Percentiles rank a stretch among this genome's conserved stretches.
phyloP scores from a whole-genome alignment of 169 alveolate genomes.

The Toxoplasma gondii region DNA sequence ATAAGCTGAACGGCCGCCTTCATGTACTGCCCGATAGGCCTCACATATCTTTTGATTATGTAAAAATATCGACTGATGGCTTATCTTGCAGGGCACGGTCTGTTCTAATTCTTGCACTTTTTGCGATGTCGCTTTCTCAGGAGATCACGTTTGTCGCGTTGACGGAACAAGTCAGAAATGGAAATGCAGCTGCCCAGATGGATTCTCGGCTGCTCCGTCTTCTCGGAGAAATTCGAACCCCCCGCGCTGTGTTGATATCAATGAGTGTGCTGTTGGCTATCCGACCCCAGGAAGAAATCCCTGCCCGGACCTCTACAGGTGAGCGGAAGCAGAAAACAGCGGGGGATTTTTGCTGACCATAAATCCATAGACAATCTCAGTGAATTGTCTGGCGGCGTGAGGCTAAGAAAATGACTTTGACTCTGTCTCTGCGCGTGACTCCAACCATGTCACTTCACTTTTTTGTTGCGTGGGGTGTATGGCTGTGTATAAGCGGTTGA shows the following conservation, averaged over 20 bases:
- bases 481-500: too few relatives aligned
- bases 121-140: not conserved
- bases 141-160: slow-evolving; percentile 37
- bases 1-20: not conserved
- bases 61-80: too few relatives aligned
- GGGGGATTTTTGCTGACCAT: not conserved
- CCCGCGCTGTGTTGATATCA: slow-evolving; percentile 31
- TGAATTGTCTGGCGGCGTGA: too few relatives aligned
- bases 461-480: too few relatives aligned
- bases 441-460: too few relatives aligned
- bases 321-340: not conserved
- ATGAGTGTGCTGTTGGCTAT: slow-evolving; percentile 44
- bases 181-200: slow-evolving; percentile 47
- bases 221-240: not conserved
- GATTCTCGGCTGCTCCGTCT: not conserved
- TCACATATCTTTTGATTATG: not conserved
- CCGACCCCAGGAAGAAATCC: slow-evolving; percentile 44
- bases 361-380: too few relatives aligned
- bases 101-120: not conserved
- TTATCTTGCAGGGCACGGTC: not conserved
- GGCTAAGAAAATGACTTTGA: too few relatives aligned
- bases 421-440: too few relatives aligned
- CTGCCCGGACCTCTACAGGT: slow-evolving; percentile 44
- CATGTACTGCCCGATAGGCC: not conserved
- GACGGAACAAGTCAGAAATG: slow-evolving; percentile 23